Evolutionary conservation across 2,329 filamentous ascomycete genomes (phyloP).

Genomic region (Penicillium freii): DNA sequence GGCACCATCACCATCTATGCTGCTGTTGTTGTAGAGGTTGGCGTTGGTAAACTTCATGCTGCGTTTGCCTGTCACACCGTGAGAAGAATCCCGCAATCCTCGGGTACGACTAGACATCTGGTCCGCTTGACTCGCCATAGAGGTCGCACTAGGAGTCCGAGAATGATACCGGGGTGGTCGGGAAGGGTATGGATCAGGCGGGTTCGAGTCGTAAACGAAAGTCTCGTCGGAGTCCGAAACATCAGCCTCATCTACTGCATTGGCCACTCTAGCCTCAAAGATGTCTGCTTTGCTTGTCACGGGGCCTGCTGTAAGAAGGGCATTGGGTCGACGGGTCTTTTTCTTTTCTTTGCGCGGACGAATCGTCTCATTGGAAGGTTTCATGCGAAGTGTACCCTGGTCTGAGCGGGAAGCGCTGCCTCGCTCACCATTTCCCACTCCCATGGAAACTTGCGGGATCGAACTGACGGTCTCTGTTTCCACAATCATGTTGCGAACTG

Average conservation of each 20-base stretch:
- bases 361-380: constrained; percentile 93
- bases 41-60: constrained; percentile 91
- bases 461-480: constrained; percentile 95
- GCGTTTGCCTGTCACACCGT: constrained; percentile 71
- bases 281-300: constrained; percentile 95
- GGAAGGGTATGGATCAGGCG: constrained; percentile 56
- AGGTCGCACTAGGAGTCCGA: constrained; percentile 89
- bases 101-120: constrained; percentile 57
- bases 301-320: constrained; percentile 45
- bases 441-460: constrained; percentile 77
- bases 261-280: constrained; percentile 95
- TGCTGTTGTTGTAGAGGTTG: constrained; percentile 59
- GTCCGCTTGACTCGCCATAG: constrained; percentile 55
- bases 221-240: constrained; percentile 98
- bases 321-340: constrained; percentile 72
- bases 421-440: constrained; percentile 58
- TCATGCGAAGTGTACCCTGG: constrained; percentile 72
- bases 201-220: constrained; percentile 98
- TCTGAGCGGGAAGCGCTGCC: constrained; percentile 60
- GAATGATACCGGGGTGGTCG: constrained; percentile 81
- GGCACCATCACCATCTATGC: constrained; percentile 63
- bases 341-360: constrained; percentile 92
- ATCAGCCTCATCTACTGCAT: constrained; percentile 90
- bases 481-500: constrained; percentile 87
- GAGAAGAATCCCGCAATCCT: constrained; percentile 62